phyloP scores from a whole-genome alignment of 345 rosid genomes.

The Pugionium dolabratum region DNA sequence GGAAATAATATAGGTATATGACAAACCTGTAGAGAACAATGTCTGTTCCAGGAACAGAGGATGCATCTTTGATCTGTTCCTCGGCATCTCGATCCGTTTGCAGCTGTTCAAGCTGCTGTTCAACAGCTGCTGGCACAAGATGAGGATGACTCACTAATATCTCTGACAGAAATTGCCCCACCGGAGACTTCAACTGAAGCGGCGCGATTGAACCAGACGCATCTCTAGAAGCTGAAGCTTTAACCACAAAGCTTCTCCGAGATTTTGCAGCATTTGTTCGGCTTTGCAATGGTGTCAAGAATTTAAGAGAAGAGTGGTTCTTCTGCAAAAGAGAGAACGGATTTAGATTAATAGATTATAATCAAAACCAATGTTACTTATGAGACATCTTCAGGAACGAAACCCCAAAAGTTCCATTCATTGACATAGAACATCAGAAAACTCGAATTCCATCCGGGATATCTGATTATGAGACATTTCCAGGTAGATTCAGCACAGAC shows the following conservation, averaged over 20 bases:
- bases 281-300: constrained; percentile 17
- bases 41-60: constrained; percentile 53
- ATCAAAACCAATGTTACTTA: too few relatives aligned
- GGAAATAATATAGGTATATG: too few relatives aligned
- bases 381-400: too few relatives aligned
- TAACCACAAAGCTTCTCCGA: constrained; percentile 51
- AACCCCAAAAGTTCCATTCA: too few relatives aligned
- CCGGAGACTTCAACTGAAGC: constrained; percentile 81
- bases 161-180: constrained; percentile 84
- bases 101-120: constrained; percentile 91
- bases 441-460: too few relatives aligned
- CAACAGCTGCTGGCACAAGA: constrained; percentile 93
- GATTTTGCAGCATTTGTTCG: too few relatives aligned
- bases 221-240: constrained; percentile 66
- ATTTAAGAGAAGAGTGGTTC: constrained; percentile 3
- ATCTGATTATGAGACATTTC: too few relatives aligned
- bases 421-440: too few relatives aligned
- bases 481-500: too few relatives aligned
- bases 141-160: constrained; percentile 87
- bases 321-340: not conserved
- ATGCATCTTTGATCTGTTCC: constrained; percentile 53
- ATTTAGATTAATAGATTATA: constrained; percentile 1
- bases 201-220: constrained; percentile 61
- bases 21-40: constrained; percentile 80
- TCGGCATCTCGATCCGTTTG: constrained; percentile 79